A percentile compares a stretch with the other conserved stretches of the same genome.
phyloP scores from a whole-genome alignment of 495 filamentous ascomycete species.

The Aspergillus carlsbadensis region DNA sequence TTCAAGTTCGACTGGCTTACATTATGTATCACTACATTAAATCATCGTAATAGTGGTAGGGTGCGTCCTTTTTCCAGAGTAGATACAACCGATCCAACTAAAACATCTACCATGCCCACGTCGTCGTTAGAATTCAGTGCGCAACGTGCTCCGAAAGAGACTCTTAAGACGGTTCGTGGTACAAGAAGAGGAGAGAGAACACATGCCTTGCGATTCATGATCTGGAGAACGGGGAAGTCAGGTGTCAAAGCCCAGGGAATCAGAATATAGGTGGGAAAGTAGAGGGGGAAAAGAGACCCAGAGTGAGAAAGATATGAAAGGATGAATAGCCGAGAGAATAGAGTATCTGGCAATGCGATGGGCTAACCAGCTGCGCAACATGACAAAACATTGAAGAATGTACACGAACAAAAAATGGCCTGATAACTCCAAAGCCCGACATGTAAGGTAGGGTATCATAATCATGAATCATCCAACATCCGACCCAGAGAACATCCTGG shows the following conservation, averaged over 20 bases:
- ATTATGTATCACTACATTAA: background rate
- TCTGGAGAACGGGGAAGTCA: background rate
- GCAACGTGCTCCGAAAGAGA: background rate
- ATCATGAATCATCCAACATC: slow-evolving; percentile 24
- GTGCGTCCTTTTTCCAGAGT: background rate
- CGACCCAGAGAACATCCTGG: slow-evolving; percentile 2
- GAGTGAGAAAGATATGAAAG: too few species aligned
- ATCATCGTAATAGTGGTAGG: background rate
- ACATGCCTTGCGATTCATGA: background rate
- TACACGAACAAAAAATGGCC: slow-evolving; percentile 9
- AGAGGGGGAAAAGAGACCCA: background rate
- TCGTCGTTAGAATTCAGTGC: background rate
- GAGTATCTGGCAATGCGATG: background rate
- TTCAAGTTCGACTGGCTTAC: background rate
- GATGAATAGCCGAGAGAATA: background rate
- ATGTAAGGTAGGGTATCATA: slow-evolving; percentile 34
- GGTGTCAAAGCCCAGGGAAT: background rate
- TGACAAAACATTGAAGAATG: background rate
- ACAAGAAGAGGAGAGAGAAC: background rate
- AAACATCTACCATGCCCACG: background rate
- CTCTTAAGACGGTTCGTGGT: background rate
- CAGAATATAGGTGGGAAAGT: background rate
- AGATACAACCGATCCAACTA: background rate
- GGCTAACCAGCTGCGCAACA: background rate
- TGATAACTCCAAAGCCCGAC: slow-evolving; percentile 15